These are phyloP conservation scores for Aspergillus egyptiacus DNA, from an alignment of 495 filamentous ascomycete species.

Conservation along the genomic window DNA sequence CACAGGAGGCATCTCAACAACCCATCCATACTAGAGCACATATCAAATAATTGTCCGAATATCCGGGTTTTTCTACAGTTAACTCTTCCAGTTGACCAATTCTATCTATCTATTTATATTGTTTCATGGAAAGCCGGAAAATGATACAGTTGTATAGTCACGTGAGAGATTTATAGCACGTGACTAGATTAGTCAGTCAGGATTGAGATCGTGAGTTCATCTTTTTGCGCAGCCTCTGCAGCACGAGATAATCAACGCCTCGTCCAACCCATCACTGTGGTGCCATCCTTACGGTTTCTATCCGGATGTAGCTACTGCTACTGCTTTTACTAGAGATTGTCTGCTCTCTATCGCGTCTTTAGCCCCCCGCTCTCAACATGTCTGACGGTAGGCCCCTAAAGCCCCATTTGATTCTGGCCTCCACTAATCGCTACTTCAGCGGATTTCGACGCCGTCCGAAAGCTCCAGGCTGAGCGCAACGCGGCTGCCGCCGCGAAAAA, in stretches of 20 bases:
- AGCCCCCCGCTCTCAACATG: conserved; percentile 38
- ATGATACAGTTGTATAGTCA: not conserved
- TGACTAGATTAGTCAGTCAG: conserved; percentile 13
- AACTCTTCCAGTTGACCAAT: no score
- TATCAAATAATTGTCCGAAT: no score
- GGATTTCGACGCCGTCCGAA: conserved; percentile 77
- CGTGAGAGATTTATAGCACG: conserved; percentile 3
- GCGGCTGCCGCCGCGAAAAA: conserved; percentile 74
- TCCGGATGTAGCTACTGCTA: conserved; percentile 42
- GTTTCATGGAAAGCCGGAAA: no score
- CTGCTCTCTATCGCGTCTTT: conserved; percentile 23
- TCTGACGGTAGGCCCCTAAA: conserved; percentile 50
- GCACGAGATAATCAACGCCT: conserved; percentile 12
- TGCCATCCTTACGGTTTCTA: conserved; percentile 30
- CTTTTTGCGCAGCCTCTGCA: conserved; percentile 9
- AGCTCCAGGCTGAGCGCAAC: conserved; percentile 89
- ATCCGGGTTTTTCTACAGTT: no score
- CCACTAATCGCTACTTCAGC: conserved; percentile 39
- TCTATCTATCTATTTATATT: no score
- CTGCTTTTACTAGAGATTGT: conserved; percentile 25
- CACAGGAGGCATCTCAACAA: no score
- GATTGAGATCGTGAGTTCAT: conserved; percentile 17
- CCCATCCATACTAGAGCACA: no score
- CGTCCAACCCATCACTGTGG: conserved; percentile 21
- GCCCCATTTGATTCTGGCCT: conserved; percentile 11